These are phyloP conservation scores for Bassia scoparia DNA, from an alignment of 148 eudicot genomes.

Conservation along the genomic window DNA sequence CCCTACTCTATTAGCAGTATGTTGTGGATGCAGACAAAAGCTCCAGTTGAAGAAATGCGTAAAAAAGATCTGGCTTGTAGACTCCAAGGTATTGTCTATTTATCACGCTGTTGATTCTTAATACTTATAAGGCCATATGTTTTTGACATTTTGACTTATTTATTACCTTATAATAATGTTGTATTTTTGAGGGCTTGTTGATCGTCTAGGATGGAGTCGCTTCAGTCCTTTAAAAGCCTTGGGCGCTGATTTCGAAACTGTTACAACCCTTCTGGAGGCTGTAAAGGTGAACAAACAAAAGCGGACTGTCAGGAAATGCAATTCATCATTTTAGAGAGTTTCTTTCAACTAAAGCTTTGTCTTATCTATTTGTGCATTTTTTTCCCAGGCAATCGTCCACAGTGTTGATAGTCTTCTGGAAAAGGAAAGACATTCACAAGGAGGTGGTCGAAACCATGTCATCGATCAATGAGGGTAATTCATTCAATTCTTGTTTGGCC, in stretches of 20 bases:
- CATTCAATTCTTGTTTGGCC: conserved; percentile 13
- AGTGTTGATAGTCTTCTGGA: conserved; percentile 86
- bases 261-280: conserved; percentile 60
- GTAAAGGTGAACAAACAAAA: conserved; percentile 51
- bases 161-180: too few relatives aligned
- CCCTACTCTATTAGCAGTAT: too few relatives aligned
- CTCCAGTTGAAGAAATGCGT: conserved; percentile 65
- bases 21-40: conserved; percentile 2
- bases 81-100: conserved; percentile 61
- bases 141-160: background rate
- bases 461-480: conserved; percentile 66
- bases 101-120: background rate
- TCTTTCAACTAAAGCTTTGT: background rate
- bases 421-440: conserved; percentile 73
- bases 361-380: background rate
- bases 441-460: conserved; percentile 86
- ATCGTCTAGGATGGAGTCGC: conserved; percentile 71
- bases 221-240: conserved; percentile 85
- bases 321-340: background rate
- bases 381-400: conserved; percentile 67
- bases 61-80: conserved; percentile 96
- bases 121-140: background rate
- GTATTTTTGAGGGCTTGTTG: conserved; percentile 86
- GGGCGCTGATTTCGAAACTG: conserved; percentile 80
- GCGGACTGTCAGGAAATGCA: conserved; percentile 4